Percentiles rank a stretch among this genome's conserved stretches.
Evolutionary conservation across 768 basidiomycete genomes (phyloP).

Genomic region (Clitopilus hobsonii): DNA sequence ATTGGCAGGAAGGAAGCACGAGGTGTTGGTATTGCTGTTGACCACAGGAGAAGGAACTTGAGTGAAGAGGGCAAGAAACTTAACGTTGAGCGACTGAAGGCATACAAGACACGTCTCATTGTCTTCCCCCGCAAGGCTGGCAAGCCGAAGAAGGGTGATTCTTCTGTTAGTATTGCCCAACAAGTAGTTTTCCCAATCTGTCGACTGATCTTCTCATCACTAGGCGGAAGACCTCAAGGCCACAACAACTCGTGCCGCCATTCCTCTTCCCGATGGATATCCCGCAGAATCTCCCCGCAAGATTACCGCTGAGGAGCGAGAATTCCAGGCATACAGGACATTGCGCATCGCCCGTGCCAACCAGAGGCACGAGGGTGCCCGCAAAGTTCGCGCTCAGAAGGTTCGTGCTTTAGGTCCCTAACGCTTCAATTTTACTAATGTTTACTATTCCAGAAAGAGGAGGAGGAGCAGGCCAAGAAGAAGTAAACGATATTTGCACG

Average conservation of each 20-base stretch:
- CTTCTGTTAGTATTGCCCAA: conserved; percentile 55
- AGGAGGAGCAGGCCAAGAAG: conserved; percentile 91
- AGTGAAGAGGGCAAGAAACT: conserved; percentile 95
- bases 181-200: conserved; percentile 4
- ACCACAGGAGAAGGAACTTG: conserved; percentile 94
- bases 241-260: conserved; percentile 60
- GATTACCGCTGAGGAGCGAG: conserved; percentile 87
- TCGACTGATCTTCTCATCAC: conserved; percentile 2
- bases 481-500: conserved; percentile 49
- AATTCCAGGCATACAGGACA: conserved; percentile 83
- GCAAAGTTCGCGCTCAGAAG: conserved; percentile 85
- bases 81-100: conserved; percentile 91
- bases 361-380: conserved; percentile 79
- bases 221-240: conserved; percentile 83
- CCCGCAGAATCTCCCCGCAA: conserved; percentile 83
- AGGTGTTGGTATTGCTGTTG: conserved; percentile 90
- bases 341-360: conserved; percentile 82
- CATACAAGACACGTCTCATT: conserved; percentile 88
- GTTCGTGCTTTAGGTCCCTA: conserved; percentile 33
- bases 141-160: conserved; percentile 96
- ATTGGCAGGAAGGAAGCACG: conserved; percentile 91
- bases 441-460: conserved; percentile 58
- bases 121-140: conserved; percentile 95
- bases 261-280: conserved; percentile 66
- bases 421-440: conserved; percentile 11